Base-by-base conservation (phyloP, 2,329 filamentous ascomycete species). In the Exutisphaerella laricina region DNA sequence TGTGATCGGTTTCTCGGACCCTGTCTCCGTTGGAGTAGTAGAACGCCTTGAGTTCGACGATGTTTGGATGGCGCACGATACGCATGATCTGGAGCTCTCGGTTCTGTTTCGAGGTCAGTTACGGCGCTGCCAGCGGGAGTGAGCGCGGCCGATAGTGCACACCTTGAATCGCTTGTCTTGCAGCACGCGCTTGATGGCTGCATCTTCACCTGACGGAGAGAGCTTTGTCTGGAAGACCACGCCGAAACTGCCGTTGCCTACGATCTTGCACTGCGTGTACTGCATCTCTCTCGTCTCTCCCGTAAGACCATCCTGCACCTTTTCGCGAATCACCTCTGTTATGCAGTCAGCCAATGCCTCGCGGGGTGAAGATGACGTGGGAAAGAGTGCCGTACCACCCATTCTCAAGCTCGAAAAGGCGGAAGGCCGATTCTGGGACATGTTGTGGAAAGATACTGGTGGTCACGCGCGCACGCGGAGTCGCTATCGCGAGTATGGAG, bases 101-200 rank as follows among this genome's bases (percentile, higher is more conserved):
- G 66, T 98, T 98, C 92, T 98, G 65, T 35, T 32, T 12, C 25
- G 40, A 30, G 40, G 59, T 69, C 51, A 68, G 58, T 49, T n/a
- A 33, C 41, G 18, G 20, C 3, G 32, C 5, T n/a, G n/a, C 30
- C 18, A 26, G n/a, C 10, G 20, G 9, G 16, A 14, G 29, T 28
- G 41, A 13, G 12, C 25, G 31, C 14, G n/a, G 23, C 21, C 23
- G 18, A 36, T 39, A 26, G 12, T 7, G 23, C 12, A 12, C 33
- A 94, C 92, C 86, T 98, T 98, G 82, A 98, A 98, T 65, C 92
- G 82, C 77, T 98, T 98, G 77, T 98, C 92, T 66, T 98, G 92
- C 46, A 98, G 79, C 48, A 98, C 92, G 59, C 92, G 84, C 77
- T 98, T 98, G 76, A 98, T 98, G 66, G 92, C 92, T 41, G 92